phyloP scores from a whole-genome alignment of 1,284 basidiomycete species.

The Cutaneotrichosporon cutaneum region DNA sequence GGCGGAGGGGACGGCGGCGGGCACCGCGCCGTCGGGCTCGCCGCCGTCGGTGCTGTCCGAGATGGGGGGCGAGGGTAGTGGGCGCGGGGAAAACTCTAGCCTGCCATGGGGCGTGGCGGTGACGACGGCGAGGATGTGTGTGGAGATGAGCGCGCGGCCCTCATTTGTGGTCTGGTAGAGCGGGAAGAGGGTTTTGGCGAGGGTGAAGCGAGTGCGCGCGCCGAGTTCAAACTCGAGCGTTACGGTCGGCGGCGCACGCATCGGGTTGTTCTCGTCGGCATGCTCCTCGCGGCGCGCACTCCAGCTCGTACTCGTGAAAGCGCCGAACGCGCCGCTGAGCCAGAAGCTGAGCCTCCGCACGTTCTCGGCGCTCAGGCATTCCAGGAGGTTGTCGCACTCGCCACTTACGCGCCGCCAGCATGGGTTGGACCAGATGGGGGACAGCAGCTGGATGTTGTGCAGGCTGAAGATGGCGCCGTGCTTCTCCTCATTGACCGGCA shows the following conservation, averaged over 20 bases:
- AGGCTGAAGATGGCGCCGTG: background rate
- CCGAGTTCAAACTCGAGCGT: constrained; percentile 32
- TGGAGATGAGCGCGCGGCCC: constrained; percentile 21
- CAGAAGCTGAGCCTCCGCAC: constrained; percentile 39
- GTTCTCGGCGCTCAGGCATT: constrained; percentile 35
- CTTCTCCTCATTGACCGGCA: background rate
- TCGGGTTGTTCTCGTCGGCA: background rate
- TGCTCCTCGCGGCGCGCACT: background rate
- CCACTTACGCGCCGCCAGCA: background rate
- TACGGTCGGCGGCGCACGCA: constrained; percentile 8
- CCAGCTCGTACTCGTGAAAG: background rate
- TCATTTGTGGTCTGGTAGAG: constrained; percentile 18
- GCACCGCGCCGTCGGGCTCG: background rate
- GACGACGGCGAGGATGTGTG: constrained; percentile 32
- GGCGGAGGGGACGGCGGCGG: background rate
- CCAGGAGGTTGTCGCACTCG: constrained; percentile 22
- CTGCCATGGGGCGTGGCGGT: constrained; percentile 30
- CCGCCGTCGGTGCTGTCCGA: background rate
- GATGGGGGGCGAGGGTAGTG: background rate
- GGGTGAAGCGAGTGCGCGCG: constrained; percentile 30
- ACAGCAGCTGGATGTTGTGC: constrained; percentile 2
- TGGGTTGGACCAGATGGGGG: constrained; percentile 3
- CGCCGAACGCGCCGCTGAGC: constrained; percentile 24
- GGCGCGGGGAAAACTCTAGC: background rate
- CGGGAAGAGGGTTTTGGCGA: constrained; percentile 35